Base-by-base conservation (phyloP, 768 basidiomycete species). In the Vararia minispora region DNA sequence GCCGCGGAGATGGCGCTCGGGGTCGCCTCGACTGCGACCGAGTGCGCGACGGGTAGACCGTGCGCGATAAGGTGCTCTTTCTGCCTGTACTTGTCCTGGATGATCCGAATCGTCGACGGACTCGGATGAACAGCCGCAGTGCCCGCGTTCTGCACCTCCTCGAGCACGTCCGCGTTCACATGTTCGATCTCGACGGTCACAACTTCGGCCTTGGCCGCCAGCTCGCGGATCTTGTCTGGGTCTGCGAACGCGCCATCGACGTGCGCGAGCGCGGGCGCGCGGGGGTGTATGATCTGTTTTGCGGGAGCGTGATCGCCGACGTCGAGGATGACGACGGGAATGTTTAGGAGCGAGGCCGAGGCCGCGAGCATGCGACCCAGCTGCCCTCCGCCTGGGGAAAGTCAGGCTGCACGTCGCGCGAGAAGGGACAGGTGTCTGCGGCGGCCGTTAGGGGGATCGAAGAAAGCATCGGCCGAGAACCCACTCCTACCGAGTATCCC, bases 131-230 rank as follows among this genome's bases (percentile, higher is more conserved):
- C 61, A 16, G 53, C 55, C 10, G 56, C 58, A 10, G 41, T 54
- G 37, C 56, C 51, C 37, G 48, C 53, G 25, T 48, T 57, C 46
- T 73, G 64, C 2, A 85, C 63, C 35, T 76, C 69, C 35, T 79
- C 72, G 8, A 99, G 65, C 0, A 85, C 74, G 16, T 63, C 63
- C 9, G 71, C 86, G 45, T 94, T 75, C 44, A 99, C 89, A 52
- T 99, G 95, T 60, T 99, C 94, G 24, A 97, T 98, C 65, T 99
- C 94, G 36, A 94, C 78, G 0, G 94, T 98, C 34, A 98, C 64
- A 24, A 98, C 64, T 51, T 97, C 84, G 22, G 84, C 91, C 53
- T 77, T 76, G 10, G 57, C 44, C 0, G 91, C 89, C 26, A 99
- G 73, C 45, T 84, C 71, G 29, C 66, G 69, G 48, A 99, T 94